These are phyloP conservation scores for Iodosphaeria phyllophila DNA, from an alignment of 2,329 filamentous ascomycete species.

Conservation along the genomic window DNA sequence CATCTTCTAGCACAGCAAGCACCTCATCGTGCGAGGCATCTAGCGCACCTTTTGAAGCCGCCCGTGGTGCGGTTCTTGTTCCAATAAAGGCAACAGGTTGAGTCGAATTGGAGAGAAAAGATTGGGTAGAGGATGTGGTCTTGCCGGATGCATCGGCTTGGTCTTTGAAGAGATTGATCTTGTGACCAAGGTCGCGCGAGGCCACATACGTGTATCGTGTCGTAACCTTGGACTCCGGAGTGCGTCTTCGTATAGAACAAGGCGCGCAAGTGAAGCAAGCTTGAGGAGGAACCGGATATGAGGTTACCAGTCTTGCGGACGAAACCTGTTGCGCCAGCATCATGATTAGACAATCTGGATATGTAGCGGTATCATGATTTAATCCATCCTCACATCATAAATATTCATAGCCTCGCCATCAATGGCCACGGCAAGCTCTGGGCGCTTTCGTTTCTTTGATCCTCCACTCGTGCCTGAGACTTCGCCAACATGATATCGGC, in stretches of 20 bases:
- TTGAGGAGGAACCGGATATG: constrained; percentile 47
- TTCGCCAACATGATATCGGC: constrained; percentile 36
- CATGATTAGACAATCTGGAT: neutral
- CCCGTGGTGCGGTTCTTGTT: constrained; percentile 11
- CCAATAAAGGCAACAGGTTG: constrained; percentile 24
- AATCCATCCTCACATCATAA: constrained; percentile 29
- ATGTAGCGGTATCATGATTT: neutral
- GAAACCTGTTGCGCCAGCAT: constrained; percentile 26
- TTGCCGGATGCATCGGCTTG: constrained; percentile 29
- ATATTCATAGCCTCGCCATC: constrained; percentile 48
- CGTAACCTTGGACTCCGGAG: constrained; percentile 25
- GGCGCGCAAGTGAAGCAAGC: constrained; percentile 43
- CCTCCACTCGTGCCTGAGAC: constrained; percentile 40
- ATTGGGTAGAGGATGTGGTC: constrained; percentile 29
- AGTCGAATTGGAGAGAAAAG: constrained; percentile 21
- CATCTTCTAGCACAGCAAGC: constrained; percentile 38
- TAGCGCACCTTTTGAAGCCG: constrained; percentile 8
- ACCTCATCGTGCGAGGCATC: constrained; percentile 16
- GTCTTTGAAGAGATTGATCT: constrained; percentile 42
- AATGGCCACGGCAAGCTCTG: constrained; percentile 43
- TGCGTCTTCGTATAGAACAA: constrained; percentile 35
- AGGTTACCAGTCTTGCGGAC: constrained; percentile 41
- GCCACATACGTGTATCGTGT: constrained; percentile 43
- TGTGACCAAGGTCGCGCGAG: constrained; percentile 27
- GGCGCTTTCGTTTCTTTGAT: constrained; percentile 41